A percentile compares a stretch with the other conserved stretches of the same genome.
Evolutionary conservation across 2,329 filamentous ascomycete genomes (phyloP).

Genomic region (Phoma herbarum): DNA sequence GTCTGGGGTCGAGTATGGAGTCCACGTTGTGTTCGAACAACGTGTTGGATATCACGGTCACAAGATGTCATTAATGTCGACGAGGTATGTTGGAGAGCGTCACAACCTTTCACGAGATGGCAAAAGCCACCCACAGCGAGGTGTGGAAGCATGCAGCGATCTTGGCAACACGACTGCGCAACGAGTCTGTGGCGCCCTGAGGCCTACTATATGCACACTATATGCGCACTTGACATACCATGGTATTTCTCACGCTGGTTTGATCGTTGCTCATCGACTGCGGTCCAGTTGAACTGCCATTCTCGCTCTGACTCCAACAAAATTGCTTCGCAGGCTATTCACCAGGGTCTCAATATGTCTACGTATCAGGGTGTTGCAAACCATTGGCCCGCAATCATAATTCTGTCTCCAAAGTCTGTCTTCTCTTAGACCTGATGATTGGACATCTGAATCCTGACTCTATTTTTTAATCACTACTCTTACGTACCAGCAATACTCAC

Average conservation of each 20-base stretch:
- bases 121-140: not conserved
- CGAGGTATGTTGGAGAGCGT: not conserved
- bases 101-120: not conserved
- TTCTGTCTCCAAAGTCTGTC: not conserved
- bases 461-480: not conserved
- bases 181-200: not conserved
- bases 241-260: no score
- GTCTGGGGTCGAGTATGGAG: not conserved
- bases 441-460: not conserved
- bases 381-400: not conserved
- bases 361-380: not conserved
- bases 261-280: no score
- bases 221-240: no score
- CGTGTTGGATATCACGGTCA: not conserved
- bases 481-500: not conserved
- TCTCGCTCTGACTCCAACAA: not conserved
- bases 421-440: not conserved
- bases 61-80: not conserved
- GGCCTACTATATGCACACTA: no score
- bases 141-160: not conserved
- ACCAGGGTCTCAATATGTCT: not conserved
- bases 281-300: not conserved
- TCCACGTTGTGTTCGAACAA: not conserved
- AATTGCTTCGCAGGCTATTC: not conserved
- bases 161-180: not conserved